Base-by-base conservation (phyloP, 2,329 filamentous ascomycete species). In the Colletotrichum sp. region DNA sequence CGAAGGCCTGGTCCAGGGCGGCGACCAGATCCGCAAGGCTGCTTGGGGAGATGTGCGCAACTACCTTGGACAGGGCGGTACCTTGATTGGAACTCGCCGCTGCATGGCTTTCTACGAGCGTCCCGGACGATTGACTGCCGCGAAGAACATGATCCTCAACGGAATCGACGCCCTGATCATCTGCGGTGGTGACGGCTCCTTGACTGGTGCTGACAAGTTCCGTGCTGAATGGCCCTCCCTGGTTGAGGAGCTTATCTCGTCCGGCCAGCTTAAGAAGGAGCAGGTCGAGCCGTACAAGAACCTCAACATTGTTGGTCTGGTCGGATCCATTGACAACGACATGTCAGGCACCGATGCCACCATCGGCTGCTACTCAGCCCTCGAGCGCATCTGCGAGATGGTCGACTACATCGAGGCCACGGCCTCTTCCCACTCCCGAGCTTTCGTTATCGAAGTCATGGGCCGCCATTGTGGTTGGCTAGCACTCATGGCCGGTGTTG, bases 381-480 rank as follows among this genome's bases (percentile, higher is more conserved):
- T 99, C 72, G 93, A 94, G 64, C 93, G 96, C 75, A 98, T 99
- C 80, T 98, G 96, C 86, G 94, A 98, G 83, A 95, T 96, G 82
- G 95, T 99, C 74, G 97, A 99, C 87, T 96, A 96, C 82, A 98
- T 99, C 80, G 96, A 99, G 85, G 96, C 96, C 25, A 98, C 97
- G 0, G 96, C 96, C 68, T 94, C 93, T 48, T 98, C 96, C 32
- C 97, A 99, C 85, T 98, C 98, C 78, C 91, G 97, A 80, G 97
- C 97, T 52, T 99, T 99, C 85, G 96, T 99, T 73, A 94, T 99
- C 77, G 97, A 98, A 85, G 97, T 99, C 81, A 99, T 99, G 97
- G 97, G 97, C 66, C 91, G 97, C 75, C 96, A 99, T 86, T 99
- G 97, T 84, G 97, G 97, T 77, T 99, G 97, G 97, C 89, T 99